These are phyloP conservation scores for Trichomonas vaginalis DNA, from an alignment of 208 protist species.

Conservation along the genomic window DNA sequence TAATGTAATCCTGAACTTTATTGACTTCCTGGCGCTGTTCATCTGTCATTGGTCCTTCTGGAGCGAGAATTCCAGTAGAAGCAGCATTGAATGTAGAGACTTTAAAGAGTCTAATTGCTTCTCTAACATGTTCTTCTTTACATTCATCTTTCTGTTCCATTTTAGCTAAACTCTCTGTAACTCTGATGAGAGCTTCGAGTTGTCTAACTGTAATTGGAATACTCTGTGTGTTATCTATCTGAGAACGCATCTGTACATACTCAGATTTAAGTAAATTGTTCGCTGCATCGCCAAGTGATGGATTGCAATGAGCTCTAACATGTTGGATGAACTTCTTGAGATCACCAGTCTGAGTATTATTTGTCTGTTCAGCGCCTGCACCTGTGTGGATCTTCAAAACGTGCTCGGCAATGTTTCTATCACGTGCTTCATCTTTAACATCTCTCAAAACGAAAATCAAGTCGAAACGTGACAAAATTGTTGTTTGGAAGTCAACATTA, in stretches of 20 bases:
- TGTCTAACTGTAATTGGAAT: conserved; percentile 47
- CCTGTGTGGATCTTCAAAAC: conserved; percentile 24
- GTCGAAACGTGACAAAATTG: conserved; percentile 86
- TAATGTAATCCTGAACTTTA: not conserved
- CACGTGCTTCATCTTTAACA: conserved; percentile 31
- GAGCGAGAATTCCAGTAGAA: not conserved
- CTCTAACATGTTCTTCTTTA: conserved; percentile 31
- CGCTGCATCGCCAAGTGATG: conserved; percentile 67
- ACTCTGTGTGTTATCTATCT: not conserved
- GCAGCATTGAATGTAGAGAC: conserved; percentile 36
- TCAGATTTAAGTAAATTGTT: conserved; percentile 70
- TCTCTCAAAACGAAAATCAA: conserved; percentile 69
- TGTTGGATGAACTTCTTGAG: conserved; percentile 82
- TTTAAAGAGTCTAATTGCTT: conserved; percentile 38
- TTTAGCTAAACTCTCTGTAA: conserved; percentile 47
- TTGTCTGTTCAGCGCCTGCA: conserved; percentile 20
- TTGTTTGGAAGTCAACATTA: conserved; percentile 62
- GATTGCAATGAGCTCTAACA: conserved; percentile 51
- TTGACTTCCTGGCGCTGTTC: not conserved
- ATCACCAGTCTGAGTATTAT: conserved; percentile 44
- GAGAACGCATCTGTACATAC: conserved; percentile 65
- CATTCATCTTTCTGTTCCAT: conserved; percentile 36
- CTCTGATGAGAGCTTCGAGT: conserved; percentile 50
- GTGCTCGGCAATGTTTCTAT: not conserved
- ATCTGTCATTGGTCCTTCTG: not conserved